phyloP scores from a whole-genome alignment of 2,329 filamentous ascomycete genomes.

The Westerdykella ornata region DNA sequence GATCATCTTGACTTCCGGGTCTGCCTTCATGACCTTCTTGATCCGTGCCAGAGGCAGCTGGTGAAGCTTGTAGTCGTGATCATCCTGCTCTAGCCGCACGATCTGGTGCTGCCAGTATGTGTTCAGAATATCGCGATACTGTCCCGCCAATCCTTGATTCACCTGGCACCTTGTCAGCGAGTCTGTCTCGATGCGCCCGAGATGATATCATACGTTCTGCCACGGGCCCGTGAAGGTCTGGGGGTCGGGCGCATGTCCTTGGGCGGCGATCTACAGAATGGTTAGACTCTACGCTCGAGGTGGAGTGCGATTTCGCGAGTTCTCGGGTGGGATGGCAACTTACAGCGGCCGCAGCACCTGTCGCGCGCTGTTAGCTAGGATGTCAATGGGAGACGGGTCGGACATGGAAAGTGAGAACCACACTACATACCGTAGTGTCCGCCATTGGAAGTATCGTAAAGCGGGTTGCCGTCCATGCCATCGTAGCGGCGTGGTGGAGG shows the following conservation, averaged over 20 bases:
- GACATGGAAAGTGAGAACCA: conserved; percentile 1
- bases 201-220: conserved; percentile 64
- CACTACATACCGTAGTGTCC: conserved; percentile 45
- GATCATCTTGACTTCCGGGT: conserved; percentile 99
- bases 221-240: conserved; percentile 91
- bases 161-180: conserved; percentile 52
- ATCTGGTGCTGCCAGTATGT: conserved; percentile 99
- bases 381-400: not conserved
- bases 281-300: conserved; percentile 21
- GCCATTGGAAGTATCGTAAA: conserved; percentile 43
- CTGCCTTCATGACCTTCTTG: conserved; percentile 99
- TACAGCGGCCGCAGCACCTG: conserved; percentile 65
- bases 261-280: conserved; percentile 65
- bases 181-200: no score
- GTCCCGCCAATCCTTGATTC: conserved; percentile 86
- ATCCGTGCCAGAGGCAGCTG: conserved; percentile 95
- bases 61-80: conserved; percentile 97
- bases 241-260: conserved; percentile 79
- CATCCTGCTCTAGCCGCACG: conserved; percentile 87
- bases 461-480: conserved; percentile 44
- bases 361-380: not conserved
- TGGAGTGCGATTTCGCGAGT: conserved; percentile 6
- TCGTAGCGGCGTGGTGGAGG: conserved; percentile 43
- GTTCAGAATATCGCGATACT: conserved; percentile 93
- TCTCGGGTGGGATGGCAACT: conserved; percentile 29